Conservation (phyloP, 805 yeast genomes). For the Zygosaccharomyces rouxii region DNA sequence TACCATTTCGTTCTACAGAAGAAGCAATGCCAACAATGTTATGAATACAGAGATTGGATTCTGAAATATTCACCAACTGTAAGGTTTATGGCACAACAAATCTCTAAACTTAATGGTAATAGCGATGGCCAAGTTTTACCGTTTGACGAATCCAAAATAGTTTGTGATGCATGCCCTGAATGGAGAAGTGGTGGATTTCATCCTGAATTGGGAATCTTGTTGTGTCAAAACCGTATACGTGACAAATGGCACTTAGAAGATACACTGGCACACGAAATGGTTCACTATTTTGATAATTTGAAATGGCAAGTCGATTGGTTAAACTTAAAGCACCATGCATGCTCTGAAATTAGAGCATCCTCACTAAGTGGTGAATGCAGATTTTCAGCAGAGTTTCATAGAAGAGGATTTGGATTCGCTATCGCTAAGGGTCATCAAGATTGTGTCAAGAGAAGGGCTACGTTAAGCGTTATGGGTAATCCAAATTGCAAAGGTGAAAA, state of each 20-base stretch:
- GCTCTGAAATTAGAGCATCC: conserved; percentile 93
- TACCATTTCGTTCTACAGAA: conserved; percentile 40
- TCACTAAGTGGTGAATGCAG: conserved; percentile 94
- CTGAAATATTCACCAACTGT: conserved; percentile 78
- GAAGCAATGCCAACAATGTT: conserved; percentile 62
- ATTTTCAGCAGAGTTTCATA: conserved; percentile 72
- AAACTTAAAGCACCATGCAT: conserved; percentile 88
- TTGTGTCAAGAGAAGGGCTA: conserved; percentile 87
- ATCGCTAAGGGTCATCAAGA: conserved; percentile 82
- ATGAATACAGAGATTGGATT: conserved; percentile 76
- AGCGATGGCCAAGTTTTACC: conserved; percentile 11
- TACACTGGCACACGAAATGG: conserved; percentile 84
- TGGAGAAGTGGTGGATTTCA: conserved; percentile 87
- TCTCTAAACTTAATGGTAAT: conserved; percentile 48
- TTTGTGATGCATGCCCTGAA: conserved; percentile 82
- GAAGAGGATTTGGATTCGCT: conserved; percentile 39
- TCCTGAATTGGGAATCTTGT: conserved; percentile 78
- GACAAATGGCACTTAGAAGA: conserved; percentile 84
- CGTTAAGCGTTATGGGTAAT: conserved; percentile 76
- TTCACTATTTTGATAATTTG: conserved; percentile 88
- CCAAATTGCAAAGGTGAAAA: conserved; percentile 71
- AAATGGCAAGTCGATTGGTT: conserved; percentile 85
- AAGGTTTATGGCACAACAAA: conserved; percentile 79
- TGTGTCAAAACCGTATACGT: conserved; percentile 78
- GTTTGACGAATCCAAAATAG: conserved; percentile 38